phyloP scores from a whole-genome alignment of 129 eudicot species.

The Heracleum sosnowskyi region DNA sequence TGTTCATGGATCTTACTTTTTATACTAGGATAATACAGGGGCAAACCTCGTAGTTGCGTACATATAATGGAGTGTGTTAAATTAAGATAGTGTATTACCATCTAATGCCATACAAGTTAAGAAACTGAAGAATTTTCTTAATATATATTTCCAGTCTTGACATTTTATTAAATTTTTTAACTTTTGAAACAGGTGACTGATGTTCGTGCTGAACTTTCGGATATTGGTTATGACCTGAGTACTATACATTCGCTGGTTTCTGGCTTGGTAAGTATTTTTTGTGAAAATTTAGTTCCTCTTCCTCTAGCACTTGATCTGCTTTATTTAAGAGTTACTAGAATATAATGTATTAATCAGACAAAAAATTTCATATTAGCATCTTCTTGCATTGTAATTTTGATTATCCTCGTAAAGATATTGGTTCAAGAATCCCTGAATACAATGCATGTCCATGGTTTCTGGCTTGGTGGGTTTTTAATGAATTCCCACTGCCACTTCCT shows the following conservation, averaged over 20 bases:
- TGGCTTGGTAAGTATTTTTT: conserved; percentile 61
- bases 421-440: background rate
- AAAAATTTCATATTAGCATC: background rate
- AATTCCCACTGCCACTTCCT: background rate
- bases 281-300: background rate
- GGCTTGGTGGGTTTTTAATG: background rate
- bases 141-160: background rate
- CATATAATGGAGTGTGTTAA: background rate
- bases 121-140: background rate
- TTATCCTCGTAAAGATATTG: background rate
- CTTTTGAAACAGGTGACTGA: conserved; percentile 56
- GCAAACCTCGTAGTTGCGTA: background rate
- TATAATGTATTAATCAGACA: background rate
- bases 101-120: background rate
- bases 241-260: conserved; percentile 47
- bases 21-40: background rate
- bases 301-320: background rate
- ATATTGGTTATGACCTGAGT: conserved; percentile 55
- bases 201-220: conserved; percentile 68
- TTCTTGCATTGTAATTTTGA: background rate
- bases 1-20: background rate
- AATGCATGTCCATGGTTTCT: background rate
- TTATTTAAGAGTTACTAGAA: background rate
- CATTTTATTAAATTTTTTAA: conserved; percentile 7
- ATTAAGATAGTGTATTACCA: background rate